Evolutionary conservation across 192 early-diverging fungal genomes (phyloP).

Genomic region (Linnemannia schmuckeri): DNA sequence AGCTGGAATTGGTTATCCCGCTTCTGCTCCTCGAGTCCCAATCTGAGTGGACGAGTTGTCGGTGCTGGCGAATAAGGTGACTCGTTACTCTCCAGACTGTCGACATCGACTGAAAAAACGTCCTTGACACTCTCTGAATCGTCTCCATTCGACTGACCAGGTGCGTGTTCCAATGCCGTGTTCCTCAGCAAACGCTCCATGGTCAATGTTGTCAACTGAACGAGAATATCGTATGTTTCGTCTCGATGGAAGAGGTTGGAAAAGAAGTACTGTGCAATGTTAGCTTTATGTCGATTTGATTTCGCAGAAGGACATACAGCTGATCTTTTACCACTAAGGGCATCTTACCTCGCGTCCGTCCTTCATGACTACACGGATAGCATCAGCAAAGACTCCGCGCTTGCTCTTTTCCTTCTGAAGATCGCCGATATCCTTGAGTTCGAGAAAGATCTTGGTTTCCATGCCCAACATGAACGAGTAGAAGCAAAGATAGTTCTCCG

Average conservation of each 20-base stretch:
- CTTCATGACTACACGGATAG: slow-evolving; percentile 87
- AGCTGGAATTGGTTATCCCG: slow-evolving; percentile 80
- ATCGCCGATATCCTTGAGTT: slow-evolving; percentile 93
- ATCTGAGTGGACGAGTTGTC: slow-evolving; percentile 64
- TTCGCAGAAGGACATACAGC: background rate
- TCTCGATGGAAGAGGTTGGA: slow-evolving; percentile 97
- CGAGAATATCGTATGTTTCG: slow-evolving; percentile 96
- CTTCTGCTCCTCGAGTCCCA: slow-evolving; percentile 81
- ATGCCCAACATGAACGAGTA: slow-evolving; percentile 94
- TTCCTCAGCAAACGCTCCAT: slow-evolving; percentile 91
- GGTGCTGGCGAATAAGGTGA: slow-evolving; percentile 43
- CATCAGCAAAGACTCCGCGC: slow-evolving; percentile 90
- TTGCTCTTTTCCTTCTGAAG: slow-evolving; percentile 91
- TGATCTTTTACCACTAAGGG: background rate
- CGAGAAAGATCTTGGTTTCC: slow-evolving; percentile 93
- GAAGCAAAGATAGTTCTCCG: slow-evolving; percentile 93
- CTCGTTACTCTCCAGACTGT: slow-evolving; percentile 38
- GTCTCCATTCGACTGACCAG: slow-evolving; percentile 57
- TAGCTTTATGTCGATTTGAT: background rate
- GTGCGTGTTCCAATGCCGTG: slow-evolving; percentile 78
- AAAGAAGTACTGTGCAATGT: slow-evolving; percentile 78
- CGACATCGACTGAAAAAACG: slow-evolving; percentile 52
- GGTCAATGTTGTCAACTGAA: slow-evolving; percentile 87
- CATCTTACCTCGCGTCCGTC: slow-evolving; percentile 78
- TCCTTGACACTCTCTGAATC: slow-evolving; percentile 45